Percentiles rank a stretch among this genome's conserved stretches.
Evolutionary conservation across 2,329 filamentous ascomycete genomes (phyloP).

Genomic region (Microdochium paspali): DNA sequence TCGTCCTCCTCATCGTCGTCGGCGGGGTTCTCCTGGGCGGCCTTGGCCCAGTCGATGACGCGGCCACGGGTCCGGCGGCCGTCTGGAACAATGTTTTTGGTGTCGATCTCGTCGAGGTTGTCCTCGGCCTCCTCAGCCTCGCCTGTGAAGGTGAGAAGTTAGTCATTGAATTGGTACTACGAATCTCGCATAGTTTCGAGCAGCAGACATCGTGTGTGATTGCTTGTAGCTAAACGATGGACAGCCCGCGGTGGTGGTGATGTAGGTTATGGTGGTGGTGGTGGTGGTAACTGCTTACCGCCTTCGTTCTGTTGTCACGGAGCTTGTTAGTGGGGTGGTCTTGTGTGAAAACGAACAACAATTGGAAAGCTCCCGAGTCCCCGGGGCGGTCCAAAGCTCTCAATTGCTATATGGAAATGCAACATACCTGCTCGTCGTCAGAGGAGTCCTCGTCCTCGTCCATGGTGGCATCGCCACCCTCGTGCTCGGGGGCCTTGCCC

Average conservation of each 20-base stretch:
- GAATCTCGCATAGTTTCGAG: background rate
- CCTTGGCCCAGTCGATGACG: conserved; percentile 88
- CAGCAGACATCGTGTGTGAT: background rate
- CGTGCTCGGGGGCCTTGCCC: conserved; percentile 62
- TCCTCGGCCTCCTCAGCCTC: conserved; percentile 65
- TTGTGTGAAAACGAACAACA: too few species aligned
- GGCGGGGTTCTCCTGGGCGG: conserved; percentile 65
- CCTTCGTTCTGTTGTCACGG: background rate
- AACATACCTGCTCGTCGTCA: conserved; percentile 46
- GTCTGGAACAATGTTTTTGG: conserved; percentile 72
- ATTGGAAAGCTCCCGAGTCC: background rate
- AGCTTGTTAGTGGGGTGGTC: background rate
- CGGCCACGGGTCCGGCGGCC: conserved; percentile 84
- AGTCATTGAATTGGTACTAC: conserved; percentile 9
- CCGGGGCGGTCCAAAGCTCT: too few species aligned
- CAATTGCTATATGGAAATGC: too few species aligned
- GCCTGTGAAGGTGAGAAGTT: conserved; percentile 24
- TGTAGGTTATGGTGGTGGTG: background rate
- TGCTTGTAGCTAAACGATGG: too few species aligned
- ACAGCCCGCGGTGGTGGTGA: conserved; percentile 1
- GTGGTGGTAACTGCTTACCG: conserved; percentile 4
- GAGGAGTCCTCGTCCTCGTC: conserved; percentile 70
- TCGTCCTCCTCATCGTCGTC: conserved; percentile 77
- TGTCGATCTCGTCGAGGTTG: conserved; percentile 85
- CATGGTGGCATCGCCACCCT: conserved; percentile 54